These are phyloP conservation scores for Rhizopus arrhizus DNA, from an alignment of 371 early-diverging fungal species.

Conservation along the genomic window DNA sequence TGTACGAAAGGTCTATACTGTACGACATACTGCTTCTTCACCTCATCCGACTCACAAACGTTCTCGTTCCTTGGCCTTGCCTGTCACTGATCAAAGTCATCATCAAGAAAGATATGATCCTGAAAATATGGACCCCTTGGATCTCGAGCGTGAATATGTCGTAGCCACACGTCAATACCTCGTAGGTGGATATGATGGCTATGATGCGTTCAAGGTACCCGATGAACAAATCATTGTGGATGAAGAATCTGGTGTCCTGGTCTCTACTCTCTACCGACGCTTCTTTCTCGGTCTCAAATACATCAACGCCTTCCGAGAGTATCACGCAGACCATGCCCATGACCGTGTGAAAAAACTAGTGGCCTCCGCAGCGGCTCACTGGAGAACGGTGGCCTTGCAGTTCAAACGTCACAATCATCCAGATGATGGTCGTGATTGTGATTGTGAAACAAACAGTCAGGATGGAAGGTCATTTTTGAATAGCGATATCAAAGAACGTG, in stretches of 20 bases:
- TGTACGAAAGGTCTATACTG: constrained; percentile 37
- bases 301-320: constrained; percentile 46
- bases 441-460: constrained; percentile 9
- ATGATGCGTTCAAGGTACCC: constrained; percentile 38
- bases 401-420: constrained; percentile 23
- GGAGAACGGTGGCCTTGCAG: constrained; percentile 24
- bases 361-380: constrained; percentile 24
- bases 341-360: constrained; percentile 23
- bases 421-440: constrained; percentile 17
- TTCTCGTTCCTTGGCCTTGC: constrained; percentile 20
- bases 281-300: constrained; percentile 65
- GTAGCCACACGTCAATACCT: constrained; percentile 64
- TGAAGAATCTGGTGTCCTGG: constrained; percentile 60
- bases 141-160: constrained; percentile 45
- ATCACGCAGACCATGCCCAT: constrained; percentile 22
- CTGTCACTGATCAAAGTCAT: constrained; percentile 7
- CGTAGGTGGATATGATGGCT: constrained; percentile 66
- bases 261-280: constrained; percentile 53
- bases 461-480: constrained; percentile 10
- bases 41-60: not conserved
- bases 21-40: not conserved
- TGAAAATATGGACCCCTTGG: constrained; percentile 44
- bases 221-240: constrained; percentile 52
- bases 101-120: constrained; percentile 24
- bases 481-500: constrained; percentile 20